Evolutionary conservation across 2,329 filamentous ascomycete species (phyloP), one percentile per base, ranked within the genome.

Genomic region (Dendrostoma leiphaemia): DNA sequence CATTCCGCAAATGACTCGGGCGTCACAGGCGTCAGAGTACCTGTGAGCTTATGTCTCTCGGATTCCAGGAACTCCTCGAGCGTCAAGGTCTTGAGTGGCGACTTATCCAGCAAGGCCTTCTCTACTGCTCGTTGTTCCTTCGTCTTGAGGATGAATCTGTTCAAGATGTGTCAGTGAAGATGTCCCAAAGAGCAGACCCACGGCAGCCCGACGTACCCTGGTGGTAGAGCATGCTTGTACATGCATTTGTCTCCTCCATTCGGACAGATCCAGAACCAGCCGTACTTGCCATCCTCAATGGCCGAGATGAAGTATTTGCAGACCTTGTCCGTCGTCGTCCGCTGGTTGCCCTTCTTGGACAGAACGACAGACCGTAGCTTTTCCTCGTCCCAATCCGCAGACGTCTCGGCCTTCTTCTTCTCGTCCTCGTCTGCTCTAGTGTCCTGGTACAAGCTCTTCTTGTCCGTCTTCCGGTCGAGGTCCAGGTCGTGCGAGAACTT

Each of bases 241-340:
- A 94, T 97, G 88, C 94, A 99, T 74, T 96, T 90, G 69, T 99
- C 89, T 60, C 90, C 93, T 61, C 91, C 92, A 67, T 97, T 97
- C 44, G 94, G 94, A 81, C 94, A 99, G 56, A 85, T 81, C 94
- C 94, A 99, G 75, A 99, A 97, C 94, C 94, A 99, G 59, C 94
- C 94, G 66, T 99, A 99, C 74, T 97, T 99, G 65, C 91, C 90
- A 68, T 99, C 94, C 74, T 99, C 94, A 59, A 99, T 94, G 24
- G 94, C 94, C 63, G 92, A 87, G 69, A 97, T 94, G 71, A 99
- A 99, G 79, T 78, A 96, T 74, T 97, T 99, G 90, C 94, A 99
- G 62, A 99, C 94, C 75, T 97, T 99, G 69, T 99, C 94, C 44
- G 94, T 99, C 5, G 89, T 90, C 21, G 92, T 96, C 69, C 88